Conservation (phyloP, 2,329 filamentous ascomycete species). For the Paraphaeosphaeria sporulosa region DNA sequence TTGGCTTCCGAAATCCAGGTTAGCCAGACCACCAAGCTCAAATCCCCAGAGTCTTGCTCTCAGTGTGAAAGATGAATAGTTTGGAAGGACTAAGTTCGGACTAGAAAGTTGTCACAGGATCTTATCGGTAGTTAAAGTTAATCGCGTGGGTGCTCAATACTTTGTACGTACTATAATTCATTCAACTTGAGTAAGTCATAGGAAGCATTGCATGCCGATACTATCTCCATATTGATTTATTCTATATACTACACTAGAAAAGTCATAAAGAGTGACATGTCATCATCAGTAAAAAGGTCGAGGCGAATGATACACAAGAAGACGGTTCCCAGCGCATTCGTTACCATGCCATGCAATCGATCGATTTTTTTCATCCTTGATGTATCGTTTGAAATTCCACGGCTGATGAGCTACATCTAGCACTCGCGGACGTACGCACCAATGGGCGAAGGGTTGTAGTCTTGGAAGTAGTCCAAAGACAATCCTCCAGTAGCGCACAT, state of each 20-base stretch:
- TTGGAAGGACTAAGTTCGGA: too few relatives aligned
- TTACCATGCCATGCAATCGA: not conserved
- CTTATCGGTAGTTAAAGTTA: too few relatives aligned
- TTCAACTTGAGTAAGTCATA: too few relatives aligned
- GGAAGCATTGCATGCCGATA: not conserved
- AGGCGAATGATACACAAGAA: not conserved
- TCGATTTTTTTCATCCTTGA: not conserved
- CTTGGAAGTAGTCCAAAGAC: slow-evolving; percentile 68
- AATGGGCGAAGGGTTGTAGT: slow-evolving; percentile 63
- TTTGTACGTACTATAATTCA: too few relatives aligned
- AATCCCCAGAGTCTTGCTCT: too few relatives aligned
- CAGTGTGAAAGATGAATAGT: too few relatives aligned
- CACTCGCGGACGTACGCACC: slow-evolving; percentile 43
- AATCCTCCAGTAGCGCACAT: slow-evolving; percentile 60
- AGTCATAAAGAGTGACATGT: slow-evolving; percentile 8
- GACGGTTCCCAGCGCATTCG: not conserved
- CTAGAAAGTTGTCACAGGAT: too few relatives aligned
- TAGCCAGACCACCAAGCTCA: too few relatives aligned
- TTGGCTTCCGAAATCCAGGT: too few relatives aligned
- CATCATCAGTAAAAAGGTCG: not conserved
- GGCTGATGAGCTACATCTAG: slow-evolving; percentile 15
- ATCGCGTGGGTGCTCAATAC: too few relatives aligned
- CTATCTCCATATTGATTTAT: not conserved
- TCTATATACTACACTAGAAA: not conserved
- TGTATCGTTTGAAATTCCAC: not conserved